These are phyloP conservation scores for Fragaria vesca DNA, from an alignment of 306 rosid genomes.

Conservation along the genomic window DNA sequence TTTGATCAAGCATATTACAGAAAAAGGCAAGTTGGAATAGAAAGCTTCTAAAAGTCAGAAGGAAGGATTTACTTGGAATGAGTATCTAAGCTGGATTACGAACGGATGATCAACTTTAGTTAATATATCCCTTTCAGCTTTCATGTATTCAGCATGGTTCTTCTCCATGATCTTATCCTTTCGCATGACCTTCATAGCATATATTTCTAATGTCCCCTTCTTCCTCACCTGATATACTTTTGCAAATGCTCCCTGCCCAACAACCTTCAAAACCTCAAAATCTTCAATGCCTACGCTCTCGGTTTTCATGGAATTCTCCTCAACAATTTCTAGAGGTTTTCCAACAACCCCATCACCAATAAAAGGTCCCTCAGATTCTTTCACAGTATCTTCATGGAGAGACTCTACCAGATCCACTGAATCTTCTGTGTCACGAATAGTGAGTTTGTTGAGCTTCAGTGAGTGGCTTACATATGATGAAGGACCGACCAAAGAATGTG, in stretches of 20 bases:
- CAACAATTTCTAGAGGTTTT: conserved; percentile 36
- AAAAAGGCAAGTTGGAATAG: conserved; percentile 4
- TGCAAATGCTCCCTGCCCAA: conserved; percentile 97
- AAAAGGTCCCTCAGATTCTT: conserved; percentile 43
- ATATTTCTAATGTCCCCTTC: conserved; percentile 85
- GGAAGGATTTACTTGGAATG: conserved; percentile 70
- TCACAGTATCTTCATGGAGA: conserved; percentile 28
- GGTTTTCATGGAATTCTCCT: conserved; percentile 32
- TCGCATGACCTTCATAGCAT: conserved; percentile 98
- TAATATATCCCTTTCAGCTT: conserved; percentile 92
- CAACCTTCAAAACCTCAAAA: conserved; percentile 93
- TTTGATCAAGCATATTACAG: not conserved
- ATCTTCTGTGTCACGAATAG: conserved; percentile 57
- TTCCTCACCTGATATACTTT: conserved; percentile 92
- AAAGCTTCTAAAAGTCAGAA: not conserved
- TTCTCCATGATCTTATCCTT: conserved; percentile 96
- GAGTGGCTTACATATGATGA: conserved; percentile 74
- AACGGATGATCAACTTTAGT: conserved; percentile 84
- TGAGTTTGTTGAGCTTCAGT: conserved; percentile 72
- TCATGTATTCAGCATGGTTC: conserved; percentile 95
- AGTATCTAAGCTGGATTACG: conserved; percentile 91
- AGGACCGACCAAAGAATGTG: conserved; percentile 96
- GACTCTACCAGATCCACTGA: conserved; percentile 41
- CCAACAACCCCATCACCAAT: conserved; percentile 21
- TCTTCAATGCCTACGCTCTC: conserved; percentile 72